Base-by-base conservation (phyloP, 2,329 filamentous ascomycete species). In the Colletotrichum sp. region DNA sequence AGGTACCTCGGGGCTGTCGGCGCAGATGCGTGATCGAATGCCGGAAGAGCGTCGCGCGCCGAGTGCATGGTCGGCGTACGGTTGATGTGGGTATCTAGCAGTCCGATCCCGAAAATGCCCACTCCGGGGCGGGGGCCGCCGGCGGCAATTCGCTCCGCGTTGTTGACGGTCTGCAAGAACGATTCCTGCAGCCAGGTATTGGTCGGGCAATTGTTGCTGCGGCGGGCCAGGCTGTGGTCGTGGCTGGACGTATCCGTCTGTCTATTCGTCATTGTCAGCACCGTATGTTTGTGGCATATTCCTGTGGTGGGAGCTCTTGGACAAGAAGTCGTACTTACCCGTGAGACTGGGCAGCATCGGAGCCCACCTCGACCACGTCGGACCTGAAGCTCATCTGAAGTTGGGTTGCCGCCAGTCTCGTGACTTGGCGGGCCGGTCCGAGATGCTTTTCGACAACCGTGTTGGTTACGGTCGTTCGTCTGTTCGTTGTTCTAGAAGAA, bases 21-120 rank as follows among this genome's bases (percentile, higher is more conserved):
- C 3, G 30, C 55, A 57, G 68, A 75, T 34, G 72, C 18, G 18
- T 62, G 71, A 36, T 80, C 69, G 21, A 80, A 80, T n/a, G 83
- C 79, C 24, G 81, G 81, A 69, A 82, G 68, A 39, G 78, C 82
- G 72, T 82, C 80, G 49, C 80, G 64, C 36, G 80, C 76, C 4
- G 79, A 78, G 10, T 77, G 76, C 49, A 84, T 75, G 67, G 77
- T 78, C n/a, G 81, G 81, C 57, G 79, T 69, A 64, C 80, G 71
- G 64, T 81, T 79, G 65, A 82, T 80, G 62, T 84, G 79, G 77
- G 82, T 81, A 71, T 82, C 79, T 66, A 84, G 78, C 55, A 81
- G 80, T 39, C 80, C 77, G 76, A 79, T 77, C 18, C 78, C 80
- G 64, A 84, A 70, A 62, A 84, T 67, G 57, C 77, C 79, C 60